A percentile compares a stretch with the other conserved stretches of the same genome.
Conservation (phyloP, 1,284 basidiomycete species). For the Veloboletus limbatus region DNA sequence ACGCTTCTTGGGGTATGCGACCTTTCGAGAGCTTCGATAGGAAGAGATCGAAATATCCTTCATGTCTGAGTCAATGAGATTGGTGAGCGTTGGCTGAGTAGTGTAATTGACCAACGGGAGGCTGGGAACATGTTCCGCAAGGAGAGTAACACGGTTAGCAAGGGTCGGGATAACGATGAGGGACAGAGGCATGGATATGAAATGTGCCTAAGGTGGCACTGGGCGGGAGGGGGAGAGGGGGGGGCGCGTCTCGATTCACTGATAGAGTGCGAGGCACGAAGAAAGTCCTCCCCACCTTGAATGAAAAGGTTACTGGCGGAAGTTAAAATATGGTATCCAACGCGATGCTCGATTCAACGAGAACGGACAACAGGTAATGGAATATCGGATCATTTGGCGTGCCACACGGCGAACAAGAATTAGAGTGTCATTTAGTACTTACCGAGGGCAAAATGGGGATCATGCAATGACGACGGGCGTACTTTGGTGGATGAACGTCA, state of each 20-base stretch:
- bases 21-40: constrained; percentile 56
- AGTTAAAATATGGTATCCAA: constrained; percentile 19
- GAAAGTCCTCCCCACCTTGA: not conserved
- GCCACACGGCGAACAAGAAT: constrained; percentile 6
- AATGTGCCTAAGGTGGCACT: constrained; percentile 11
- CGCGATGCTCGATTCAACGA: not conserved
- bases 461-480: constrained; percentile 31
- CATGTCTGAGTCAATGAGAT: constrained; percentile 48
- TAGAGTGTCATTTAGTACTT: constrained; percentile 14
- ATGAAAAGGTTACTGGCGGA: constrained; percentile 10
- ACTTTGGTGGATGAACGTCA: constrained; percentile 22
- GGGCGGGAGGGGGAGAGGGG: too few species aligned
- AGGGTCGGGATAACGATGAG: constrained; percentile 9
- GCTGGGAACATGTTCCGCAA: constrained; percentile 34
- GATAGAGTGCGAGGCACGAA: not conserved
- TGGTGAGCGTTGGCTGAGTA: constrained; percentile 37
- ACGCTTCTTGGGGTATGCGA: constrained; percentile 76
- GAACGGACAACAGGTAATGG: not conserved
- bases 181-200: constrained; percentile 11
- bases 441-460: constrained; percentile 20
- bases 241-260: not conserved
- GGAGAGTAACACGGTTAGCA: constrained; percentile 17
- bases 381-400: constrained; percentile 2
- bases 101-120: constrained; percentile 41
- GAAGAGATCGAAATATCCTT: constrained; percentile 67